A percentile compares a stretch with the other conserved stretches of the same genome.
These are phyloP conservation scores for Vaccinium myrtillus DNA, from an alignment of 148 eudicot genomes.

Conservation along the genomic window DNA sequence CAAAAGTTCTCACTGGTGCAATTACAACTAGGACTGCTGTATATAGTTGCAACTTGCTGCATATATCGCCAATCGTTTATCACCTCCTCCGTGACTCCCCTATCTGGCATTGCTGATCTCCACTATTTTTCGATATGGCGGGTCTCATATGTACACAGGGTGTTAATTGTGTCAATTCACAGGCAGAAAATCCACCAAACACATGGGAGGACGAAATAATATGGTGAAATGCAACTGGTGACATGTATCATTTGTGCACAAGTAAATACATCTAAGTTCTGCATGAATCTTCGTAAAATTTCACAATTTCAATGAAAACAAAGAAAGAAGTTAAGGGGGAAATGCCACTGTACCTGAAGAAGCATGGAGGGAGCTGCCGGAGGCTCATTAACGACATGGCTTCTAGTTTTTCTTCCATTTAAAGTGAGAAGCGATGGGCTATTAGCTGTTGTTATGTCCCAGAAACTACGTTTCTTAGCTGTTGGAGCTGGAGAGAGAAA, in stretches of 20 bases:
- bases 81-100: neutral
- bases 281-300: neutral
- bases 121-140: neutral
- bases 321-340: neutral
- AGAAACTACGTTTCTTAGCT: conserved; percentile 74
- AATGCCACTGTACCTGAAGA: conserved; percentile 61
- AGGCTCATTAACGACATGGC: conserved; percentile 49
- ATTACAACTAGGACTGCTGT: neutral
- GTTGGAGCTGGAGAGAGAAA: conserved; percentile 66
- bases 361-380: conserved; percentile 72
- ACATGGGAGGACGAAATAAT: neutral
- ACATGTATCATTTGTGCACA: neutral
- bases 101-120: neutral
- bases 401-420: conserved; percentile 75
- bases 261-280: neutral
- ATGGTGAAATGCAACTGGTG: neutral
- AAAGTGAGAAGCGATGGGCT: conserved; percentile 64
- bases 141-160: neutral
- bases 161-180: neutral
- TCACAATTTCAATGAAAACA: neutral
- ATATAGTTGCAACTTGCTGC: neutral
- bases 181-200: neutral
- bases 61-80: neutral
- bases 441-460: conserved; percentile 89
- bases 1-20: neutral